A percentile compares a stretch with the other conserved stretches of the same genome.
phyloP scores from a whole-genome alignment of 805 yeast genomes.

The Metschnikowia reukaufii region DNA sequence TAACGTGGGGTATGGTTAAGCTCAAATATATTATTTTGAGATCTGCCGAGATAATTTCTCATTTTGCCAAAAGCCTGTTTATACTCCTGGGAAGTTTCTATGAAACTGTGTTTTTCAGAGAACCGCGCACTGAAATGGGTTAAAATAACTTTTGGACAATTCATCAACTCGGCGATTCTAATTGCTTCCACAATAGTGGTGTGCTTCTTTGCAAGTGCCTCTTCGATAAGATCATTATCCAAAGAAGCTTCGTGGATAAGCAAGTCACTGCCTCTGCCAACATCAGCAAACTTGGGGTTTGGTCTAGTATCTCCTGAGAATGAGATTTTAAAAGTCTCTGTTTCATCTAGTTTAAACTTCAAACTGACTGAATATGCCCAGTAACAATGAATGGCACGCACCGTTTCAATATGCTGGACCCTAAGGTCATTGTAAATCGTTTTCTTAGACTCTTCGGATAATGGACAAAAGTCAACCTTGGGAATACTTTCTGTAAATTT shows the following conservation, averaged over 20 bases:
- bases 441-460: constrained; percentile 14
- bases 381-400: constrained; percentile 82
- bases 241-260: constrained; percentile 93
- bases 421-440: constrained; percentile 42
- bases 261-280: constrained; percentile 68
- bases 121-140: constrained; percentile 95
- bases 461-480: constrained; percentile 17
- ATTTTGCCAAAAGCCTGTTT: constrained; percentile 23
- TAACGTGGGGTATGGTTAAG: constrained; percentile 13
- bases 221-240: constrained; percentile 72
- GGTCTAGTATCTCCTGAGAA: constrained; percentile 98
- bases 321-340: constrained; percentile 61
- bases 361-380: constrained; percentile 69
- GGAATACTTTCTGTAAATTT: constrained; percentile 15
- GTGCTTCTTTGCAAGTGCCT: constrained; percentile 80
- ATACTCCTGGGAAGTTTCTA: constrained; percentile 26
- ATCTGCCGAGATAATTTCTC: constrained; percentile 28
- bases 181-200: constrained; percentile 89
- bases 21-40: constrained; percentile 26
- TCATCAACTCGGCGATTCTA: constrained; percentile 66
- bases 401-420: constrained; percentile 50
- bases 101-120: constrained; percentile 36
- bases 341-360: constrained; percentile 46
- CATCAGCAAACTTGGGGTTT: constrained; percentile 56
- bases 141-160: constrained; percentile 64